These are phyloP conservation scores for Pythium graminicola DNA, from an alignment of 352 stramenopile genomes.

Conservation along the genomic window DNA sequence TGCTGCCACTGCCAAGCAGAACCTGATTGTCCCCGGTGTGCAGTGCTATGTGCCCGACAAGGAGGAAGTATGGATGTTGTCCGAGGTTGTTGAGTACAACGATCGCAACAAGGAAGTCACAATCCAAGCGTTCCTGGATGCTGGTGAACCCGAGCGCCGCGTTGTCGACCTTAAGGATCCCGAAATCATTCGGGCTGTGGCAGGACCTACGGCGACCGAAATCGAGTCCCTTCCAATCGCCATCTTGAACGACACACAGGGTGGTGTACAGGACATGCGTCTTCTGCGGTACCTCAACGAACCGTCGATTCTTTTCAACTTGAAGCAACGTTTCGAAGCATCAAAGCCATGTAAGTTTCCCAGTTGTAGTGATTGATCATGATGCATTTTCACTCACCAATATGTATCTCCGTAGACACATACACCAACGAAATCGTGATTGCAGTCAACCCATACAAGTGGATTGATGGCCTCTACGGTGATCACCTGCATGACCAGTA, in stretches of 20 bases:
- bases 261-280: conserved; percentile 83
- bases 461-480: conserved; percentile 80
- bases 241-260: conserved; percentile 52
- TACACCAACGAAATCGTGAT: conserved; percentile 97
- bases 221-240: conserved; percentile 71
- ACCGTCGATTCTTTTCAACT: conserved; percentile 88
- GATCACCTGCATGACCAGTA: conserved; percentile 67
- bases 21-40: conserved; percentile 73
- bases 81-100: conserved; percentile 58
- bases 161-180: conserved; percentile 79
- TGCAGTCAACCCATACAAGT: conserved; percentile 95
- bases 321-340: conserved; percentile 79
- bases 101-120: conserved; percentile 39
- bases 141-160: conserved; percentile 58
- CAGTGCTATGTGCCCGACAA: conserved; percentile 84
- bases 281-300: conserved; percentile 87
- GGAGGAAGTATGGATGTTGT: conserved; percentile 65
- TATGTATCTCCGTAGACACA: conserved; percentile 93
- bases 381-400: conserved; percentile 31
- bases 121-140: conserved; percentile 42
- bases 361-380: too few relatives aligned
- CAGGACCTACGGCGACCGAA: conserved; percentile 45
- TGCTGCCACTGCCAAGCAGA: conserved; percentile 59
- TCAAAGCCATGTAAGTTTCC: conserved; percentile 81
- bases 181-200: conserved; percentile 63